phyloP scores from a whole-genome alignment of 768 basidiomycete species.

The Boletus subcaerulescens region DNA sequence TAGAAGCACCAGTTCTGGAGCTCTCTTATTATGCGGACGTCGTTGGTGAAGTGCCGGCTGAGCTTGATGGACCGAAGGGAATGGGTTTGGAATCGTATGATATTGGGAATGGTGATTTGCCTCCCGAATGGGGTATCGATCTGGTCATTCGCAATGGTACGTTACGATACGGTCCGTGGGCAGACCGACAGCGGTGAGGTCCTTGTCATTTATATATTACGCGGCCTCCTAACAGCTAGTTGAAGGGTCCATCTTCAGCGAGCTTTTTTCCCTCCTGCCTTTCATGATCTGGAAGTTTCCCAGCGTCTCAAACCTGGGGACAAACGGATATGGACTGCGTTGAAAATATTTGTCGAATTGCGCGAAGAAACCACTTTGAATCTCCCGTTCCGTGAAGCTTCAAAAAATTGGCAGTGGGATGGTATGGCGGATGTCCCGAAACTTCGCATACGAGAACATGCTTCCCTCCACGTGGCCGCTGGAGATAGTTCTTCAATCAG shows the following conservation, averaged over 20 bases:
- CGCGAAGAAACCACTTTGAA: conserved; percentile 72
- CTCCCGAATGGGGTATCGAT: conserved; percentile 94
- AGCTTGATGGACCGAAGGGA: conserved; percentile 27
- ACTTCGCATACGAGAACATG: conserved; percentile 57
- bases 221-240: conserved; percentile 2
- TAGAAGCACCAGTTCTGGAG: conserved; percentile 76
- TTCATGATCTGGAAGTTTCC: conserved; percentile 58
- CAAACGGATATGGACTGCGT: conserved; percentile 73
- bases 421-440: conserved; percentile 47
- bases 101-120: conserved; percentile 81
- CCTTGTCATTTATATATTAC: background rate
- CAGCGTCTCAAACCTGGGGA: conserved; percentile 70
- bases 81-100: conserved; percentile 51
- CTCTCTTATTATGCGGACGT: conserved; percentile 85
- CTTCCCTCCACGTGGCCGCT: conserved; percentile 69
- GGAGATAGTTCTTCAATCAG: conserved; percentile 83
- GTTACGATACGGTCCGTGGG: conserved; percentile 92
- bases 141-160: conserved; percentile 72
- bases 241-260: conserved; percentile 71
- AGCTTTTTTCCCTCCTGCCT: conserved; percentile 80
- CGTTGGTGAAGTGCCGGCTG: conserved; percentile 67
- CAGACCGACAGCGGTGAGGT: conserved; percentile 82
- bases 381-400: conserved; percentile 89
- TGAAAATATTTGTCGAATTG: conserved; percentile 81
- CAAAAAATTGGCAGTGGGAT: conserved; percentile 98